Conservation (phyloP, 805 yeast genomes). For the Ogataea haglerorum region DNA sequence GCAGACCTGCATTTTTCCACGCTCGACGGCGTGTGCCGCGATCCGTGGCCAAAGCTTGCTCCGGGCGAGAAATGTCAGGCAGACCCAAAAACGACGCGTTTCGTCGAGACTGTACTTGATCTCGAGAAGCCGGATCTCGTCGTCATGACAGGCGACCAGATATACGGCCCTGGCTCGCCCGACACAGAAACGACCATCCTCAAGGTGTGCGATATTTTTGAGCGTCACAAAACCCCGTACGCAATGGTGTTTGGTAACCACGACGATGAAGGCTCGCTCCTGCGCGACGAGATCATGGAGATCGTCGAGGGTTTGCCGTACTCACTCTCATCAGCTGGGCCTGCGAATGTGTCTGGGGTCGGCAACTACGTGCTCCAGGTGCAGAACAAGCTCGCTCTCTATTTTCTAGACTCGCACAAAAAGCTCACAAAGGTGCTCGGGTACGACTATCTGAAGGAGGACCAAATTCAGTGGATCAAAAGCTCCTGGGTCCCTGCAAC, state of each 20-base stretch:
- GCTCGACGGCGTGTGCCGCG: conserved; percentile 75
- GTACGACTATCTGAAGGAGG: conserved; percentile 72
- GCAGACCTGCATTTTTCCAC: conserved; percentile 93
- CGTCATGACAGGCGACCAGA: conserved; percentile 87
- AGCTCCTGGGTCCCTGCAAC: conserved; percentile 35
- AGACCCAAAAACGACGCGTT: conserved; percentile 64
- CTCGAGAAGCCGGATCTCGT: conserved; percentile 81
- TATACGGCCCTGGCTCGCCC: conserved; percentile 74
- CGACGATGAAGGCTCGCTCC: conserved; percentile 79
- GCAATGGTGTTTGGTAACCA: conserved; percentile 90
- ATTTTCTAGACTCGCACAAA: conserved; percentile 82
- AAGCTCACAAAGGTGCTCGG: conserved; percentile 68
- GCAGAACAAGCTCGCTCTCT: conserved; percentile 54
- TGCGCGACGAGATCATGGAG: conserved; percentile 58
- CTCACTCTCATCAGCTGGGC: conserved; percentile 60
- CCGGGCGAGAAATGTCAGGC: conserved; percentile 61
- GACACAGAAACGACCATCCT: conserved; percentile 81
- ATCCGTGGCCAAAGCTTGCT: conserved; percentile 50
- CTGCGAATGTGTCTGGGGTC: conserved; percentile 66
- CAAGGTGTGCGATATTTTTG: conserved; percentile 70
- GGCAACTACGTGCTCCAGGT: conserved; percentile 74
- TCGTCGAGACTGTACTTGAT: conserved; percentile 62
- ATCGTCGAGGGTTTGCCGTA: conserved; percentile 60
- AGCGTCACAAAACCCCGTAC: conserved; percentile 69
- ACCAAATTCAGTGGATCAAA: conserved; percentile 19